These are phyloP conservation scores for Arabidopsis arenosa DNA, from an alignment of 345 rosid species.

Conservation along the genomic window DNA sequence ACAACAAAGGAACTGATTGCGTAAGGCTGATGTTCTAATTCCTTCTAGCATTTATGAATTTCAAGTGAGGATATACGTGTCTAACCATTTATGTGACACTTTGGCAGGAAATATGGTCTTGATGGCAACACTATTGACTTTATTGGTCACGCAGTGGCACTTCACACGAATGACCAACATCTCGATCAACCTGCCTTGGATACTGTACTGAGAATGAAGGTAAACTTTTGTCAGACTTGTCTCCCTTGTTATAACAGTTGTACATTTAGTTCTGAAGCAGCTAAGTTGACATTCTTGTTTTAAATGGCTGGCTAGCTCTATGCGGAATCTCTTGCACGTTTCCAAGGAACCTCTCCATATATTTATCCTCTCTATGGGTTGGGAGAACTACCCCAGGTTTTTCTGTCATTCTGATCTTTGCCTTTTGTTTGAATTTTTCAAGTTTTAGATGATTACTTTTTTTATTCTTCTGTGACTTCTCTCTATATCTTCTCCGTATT, in stretches of 20 bases:
- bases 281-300: conserved; percentile 33
- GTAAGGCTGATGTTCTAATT: conserved; percentile 48
- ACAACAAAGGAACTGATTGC: conserved; percentile 85
- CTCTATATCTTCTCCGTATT: conserved; percentile 18
- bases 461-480: conserved; percentile 18
- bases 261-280: conserved; percentile 5
- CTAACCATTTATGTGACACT: conserved; percentile 26
- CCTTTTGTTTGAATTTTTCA: conserved; percentile 4
- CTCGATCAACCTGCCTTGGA: conserved; percentile 74
- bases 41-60: background rate
- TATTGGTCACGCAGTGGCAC: conserved; percentile 94
- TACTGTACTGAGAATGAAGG: conserved; percentile 92
- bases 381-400: conserved; percentile 95
- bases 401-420: conserved; percentile 29
- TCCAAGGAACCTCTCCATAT: conserved; percentile 92
- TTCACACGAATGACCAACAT: conserved; percentile 74
- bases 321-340: conserved; percentile 91
- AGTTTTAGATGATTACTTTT: conserved; percentile 4
- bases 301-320: conserved; percentile 63
- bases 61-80: background rate
- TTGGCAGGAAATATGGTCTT: conserved; percentile 73
- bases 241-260: conserved; percentile 6
- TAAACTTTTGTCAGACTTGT: conserved; percentile 33
- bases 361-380: conserved; percentile 92
- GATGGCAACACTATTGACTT: conserved; percentile 94